Evolutionary conservation across 2,329 filamentous ascomycete species (phyloP), one percentile per base, ranked within the genome.

Genomic region (Xylariaceae sp.): DNA sequence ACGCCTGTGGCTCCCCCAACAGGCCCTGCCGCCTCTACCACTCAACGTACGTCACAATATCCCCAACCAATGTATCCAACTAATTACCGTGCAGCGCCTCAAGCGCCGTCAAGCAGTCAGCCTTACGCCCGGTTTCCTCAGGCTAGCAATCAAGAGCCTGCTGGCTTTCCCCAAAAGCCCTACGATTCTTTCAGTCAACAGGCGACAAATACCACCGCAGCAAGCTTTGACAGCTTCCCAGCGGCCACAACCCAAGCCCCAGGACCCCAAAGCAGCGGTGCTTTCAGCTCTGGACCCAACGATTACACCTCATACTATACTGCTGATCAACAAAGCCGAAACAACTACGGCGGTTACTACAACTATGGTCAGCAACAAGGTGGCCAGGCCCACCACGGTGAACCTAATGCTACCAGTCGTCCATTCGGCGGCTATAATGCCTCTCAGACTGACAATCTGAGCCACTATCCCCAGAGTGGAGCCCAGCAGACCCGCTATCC

Each of bases 291-390:
- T 47, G 88, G 86, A 16, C 87, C 87, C 11, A 84, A 80, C 70
- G 91, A 96, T 61, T 96, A 91, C 73, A 88, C 89, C 16, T 87
- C 88, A 5, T 96, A 95, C 76, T 95, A 96, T 72, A 90, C 88
- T 3, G 83, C 87, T 29, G 91, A 92, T 29, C 91, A 91, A 60
- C 86, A 84, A 63, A 79, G 84, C 62, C 87, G 90, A 61, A 86
- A 86, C 67, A 81, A 85, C 1, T 96, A 94, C 77, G 86, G 85
- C 70, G 88, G 91, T 71, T 91, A 94, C 70, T 86, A 87, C 65
- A 81, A 79, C 1, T 86, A 82, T 67, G 75, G 75, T 44, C 80
- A 82, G 61, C 77, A 81, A 62, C 72, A 77, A 53, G 77, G 74
- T 54, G 75, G 73, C 3, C 86, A 87, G 67, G 83, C 78, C 60